Conservation (phyloP, 164 flowering plant species). For the Umbellularia californica region DNA sequence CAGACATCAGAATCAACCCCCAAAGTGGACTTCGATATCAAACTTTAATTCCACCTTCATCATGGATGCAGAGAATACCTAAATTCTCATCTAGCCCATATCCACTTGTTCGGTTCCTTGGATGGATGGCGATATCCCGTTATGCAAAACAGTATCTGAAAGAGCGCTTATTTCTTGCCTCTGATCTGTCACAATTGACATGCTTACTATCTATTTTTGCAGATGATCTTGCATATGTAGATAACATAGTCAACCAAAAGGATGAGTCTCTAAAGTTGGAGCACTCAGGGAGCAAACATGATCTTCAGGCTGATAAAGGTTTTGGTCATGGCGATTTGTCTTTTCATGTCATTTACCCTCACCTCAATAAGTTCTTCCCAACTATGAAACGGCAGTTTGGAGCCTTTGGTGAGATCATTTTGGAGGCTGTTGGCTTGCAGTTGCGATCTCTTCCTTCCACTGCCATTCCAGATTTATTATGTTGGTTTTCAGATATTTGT, state of each 20-base stretch:
- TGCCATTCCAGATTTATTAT: constrained; percentile 62
- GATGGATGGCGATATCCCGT: constrained; percentile 94
- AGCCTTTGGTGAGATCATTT: constrained; percentile 62
- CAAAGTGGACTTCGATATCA: constrained; percentile 36
- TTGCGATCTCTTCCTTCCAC: constrained; percentile 58
- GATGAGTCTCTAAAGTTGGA: constrained; percentile 22
- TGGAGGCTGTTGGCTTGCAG: constrained; percentile 82
- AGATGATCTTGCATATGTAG: constrained; percentile 71
- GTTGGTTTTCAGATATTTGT: constrained; percentile 91
- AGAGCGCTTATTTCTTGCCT: constrained; percentile 55
- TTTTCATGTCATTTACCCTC: constrained; percentile 64
- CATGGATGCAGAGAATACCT: constrained; percentile 71
- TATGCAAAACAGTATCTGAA: constrained; percentile 62
- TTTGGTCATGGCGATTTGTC: constrained; percentile 30
- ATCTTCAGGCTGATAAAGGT: constrained; percentile 14
- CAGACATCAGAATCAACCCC: constrained; percentile 22
- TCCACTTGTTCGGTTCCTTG: constrained; percentile 78
- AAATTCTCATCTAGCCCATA: constrained; percentile 43
- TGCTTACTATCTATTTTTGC: constrained; percentile 58
- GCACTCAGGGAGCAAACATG: constrained; percentile 14
- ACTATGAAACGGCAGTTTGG: constrained; percentile 69
- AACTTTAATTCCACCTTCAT: constrained; percentile 61
- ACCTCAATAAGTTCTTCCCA: constrained; percentile 62
- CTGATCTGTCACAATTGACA: constrained; percentile 62
- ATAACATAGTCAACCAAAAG: constrained; percentile 34